phyloP scores from a whole-genome alignment of 768 basidiomycete genomes.

The Lenzites betulinus region DNA sequence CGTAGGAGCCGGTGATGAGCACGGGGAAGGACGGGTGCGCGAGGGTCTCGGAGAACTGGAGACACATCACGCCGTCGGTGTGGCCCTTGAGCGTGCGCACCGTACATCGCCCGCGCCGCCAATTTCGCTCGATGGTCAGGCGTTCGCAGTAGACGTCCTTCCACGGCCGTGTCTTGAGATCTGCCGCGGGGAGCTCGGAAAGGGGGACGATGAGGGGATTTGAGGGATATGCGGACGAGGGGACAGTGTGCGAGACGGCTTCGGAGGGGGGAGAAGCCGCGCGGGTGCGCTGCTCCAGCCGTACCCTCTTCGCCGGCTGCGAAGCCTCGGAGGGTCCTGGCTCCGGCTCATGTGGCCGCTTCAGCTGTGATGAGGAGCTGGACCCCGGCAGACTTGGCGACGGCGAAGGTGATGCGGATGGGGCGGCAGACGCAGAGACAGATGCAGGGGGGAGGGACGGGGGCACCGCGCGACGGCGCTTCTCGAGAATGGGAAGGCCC shows the following conservation, averaged over 20 bases:
- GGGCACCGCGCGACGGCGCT: slow-evolving; percentile 51
- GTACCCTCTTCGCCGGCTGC: slow-evolving; percentile 35
- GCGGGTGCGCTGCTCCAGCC: slow-evolving; percentile 32
- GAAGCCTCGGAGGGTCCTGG: slow-evolving; percentile 1
- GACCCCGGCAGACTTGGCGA: slow-evolving; percentile 9
- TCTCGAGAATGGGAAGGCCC: slow-evolving; percentile 91
- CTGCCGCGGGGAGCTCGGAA: slow-evolving; percentile 8
- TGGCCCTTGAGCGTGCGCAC: slow-evolving; percentile 89
- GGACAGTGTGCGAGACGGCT: slow-evolving; percentile 7
- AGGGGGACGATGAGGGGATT: slow-evolving; percentile 30
- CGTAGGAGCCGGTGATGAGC: slow-evolving; percentile 97
- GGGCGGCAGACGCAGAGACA: slow-evolving; percentile 40
- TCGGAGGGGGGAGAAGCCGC: slow-evolving; percentile 34
- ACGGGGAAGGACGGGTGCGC: slow-evolving; percentile 86
- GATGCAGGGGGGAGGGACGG: slow-evolving; percentile 21
- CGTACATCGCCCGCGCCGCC: slow-evolving; percentile 89
- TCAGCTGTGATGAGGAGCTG: slow-evolving; percentile 31
- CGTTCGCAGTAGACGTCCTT: slow-evolving; percentile 98
- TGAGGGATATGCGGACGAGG: slow-evolving; percentile 22
- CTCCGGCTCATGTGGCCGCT: slow-evolving; percentile 43
- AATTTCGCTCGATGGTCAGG: slow-evolving; percentile 95
- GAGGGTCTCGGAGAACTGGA: slow-evolving; percentile 89
- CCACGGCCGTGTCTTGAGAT: slow-evolving; percentile 83
- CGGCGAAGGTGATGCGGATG: slow-evolving; percentile 29
- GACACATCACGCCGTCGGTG: slow-evolving; percentile 95